A percentile compares a stretch with the other conserved stretches of the same genome.
Evolutionary conservation across 192 early-diverging fungal genomes (phyloP).

Genomic region (Bifiguratus adelaidae): DNA sequence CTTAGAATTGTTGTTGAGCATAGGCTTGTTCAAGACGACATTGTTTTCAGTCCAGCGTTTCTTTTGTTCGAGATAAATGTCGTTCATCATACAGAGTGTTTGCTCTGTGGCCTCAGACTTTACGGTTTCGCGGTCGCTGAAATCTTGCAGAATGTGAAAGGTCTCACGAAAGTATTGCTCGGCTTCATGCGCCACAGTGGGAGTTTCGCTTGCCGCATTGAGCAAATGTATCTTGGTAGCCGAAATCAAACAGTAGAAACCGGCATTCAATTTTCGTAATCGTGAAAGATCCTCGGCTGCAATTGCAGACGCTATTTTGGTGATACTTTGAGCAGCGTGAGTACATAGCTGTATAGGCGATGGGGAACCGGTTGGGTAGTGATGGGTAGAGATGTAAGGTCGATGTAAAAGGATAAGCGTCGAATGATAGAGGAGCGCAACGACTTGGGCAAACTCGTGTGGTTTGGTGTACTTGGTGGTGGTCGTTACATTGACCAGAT

Average conservation of each 20-base stretch:
- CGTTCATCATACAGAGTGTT: background rate
- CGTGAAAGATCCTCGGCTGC: conserved; percentile 22
- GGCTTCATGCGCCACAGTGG: background rate
- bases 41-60: too few relatives aligned
- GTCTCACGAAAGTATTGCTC: background rate
- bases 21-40: too few relatives aligned
- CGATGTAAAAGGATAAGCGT: conserved; percentile 31
- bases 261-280: conserved; percentile 27
- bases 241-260: conserved; percentile 30
- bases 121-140: background rate
- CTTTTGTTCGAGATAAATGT: too few relatives aligned
- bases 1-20: too few relatives aligned
- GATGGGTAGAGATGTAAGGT: conserved; percentile 27
- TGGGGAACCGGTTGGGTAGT: background rate
- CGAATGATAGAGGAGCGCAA: conserved; percentile 26
- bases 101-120: background rate
- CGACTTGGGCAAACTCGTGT: conserved; percentile 3
- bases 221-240: conserved; percentile 29
- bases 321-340: conserved; percentile 31
- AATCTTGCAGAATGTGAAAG: background rate
- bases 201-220: background rate
- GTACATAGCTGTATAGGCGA: conserved; percentile 30
- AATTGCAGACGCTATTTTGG: conserved; percentile 24
- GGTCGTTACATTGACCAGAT: background rate
- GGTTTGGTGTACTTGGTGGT: background rate